A percentile compares a stretch with the other conserved stretches of the same genome.
Conservation (phyloP, 352 stramenopile species). For the Phytophthora fragariae region DNA sequence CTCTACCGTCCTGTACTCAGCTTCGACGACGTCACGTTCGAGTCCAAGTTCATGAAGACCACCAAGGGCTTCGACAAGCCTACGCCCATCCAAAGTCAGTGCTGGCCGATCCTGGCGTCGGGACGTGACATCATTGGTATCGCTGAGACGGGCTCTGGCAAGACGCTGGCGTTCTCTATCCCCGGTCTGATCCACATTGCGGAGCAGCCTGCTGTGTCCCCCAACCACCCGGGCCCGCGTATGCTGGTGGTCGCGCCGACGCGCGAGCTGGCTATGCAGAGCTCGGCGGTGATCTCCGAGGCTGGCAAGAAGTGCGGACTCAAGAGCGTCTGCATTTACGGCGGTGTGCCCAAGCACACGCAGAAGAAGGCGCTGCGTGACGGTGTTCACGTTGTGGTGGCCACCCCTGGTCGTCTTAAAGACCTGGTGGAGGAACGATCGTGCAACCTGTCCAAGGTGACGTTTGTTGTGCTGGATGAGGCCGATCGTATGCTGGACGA, state of each 20-base stretch:
- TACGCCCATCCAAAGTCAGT: conserved; percentile 98
- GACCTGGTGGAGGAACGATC: conserved; percentile 87
- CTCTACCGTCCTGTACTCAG: conserved; percentile 88
- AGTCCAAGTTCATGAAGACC: conserved; percentile 90
- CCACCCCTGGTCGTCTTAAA: conserved; percentile 96
- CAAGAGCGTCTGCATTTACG: conserved; percentile 94
- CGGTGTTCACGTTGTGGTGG: conserved; percentile 94
- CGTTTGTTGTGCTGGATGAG: conserved; percentile 97
- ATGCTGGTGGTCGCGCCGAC: conserved; percentile 96
- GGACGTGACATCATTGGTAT: conserved; percentile 92
- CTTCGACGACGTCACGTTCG: conserved; percentile 77
- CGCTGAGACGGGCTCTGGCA: conserved; percentile 95
- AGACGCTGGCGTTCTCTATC: conserved; percentile 97
- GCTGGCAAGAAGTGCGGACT: conserved; percentile 91
- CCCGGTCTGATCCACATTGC: conserved; percentile 92
- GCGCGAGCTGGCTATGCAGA: conserved; percentile 95
- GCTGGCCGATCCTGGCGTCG: conserved; percentile 93
- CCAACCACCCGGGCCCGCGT: conserved; percentile 71
- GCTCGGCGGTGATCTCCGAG: conserved; percentile 91
- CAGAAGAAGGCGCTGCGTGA: conserved; percentile 92
- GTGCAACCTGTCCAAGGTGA: conserved; percentile 89
- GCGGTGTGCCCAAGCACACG: conserved; percentile 94
- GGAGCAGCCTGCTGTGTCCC: conserved; percentile 61
- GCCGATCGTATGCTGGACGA: conserved; percentile 95
- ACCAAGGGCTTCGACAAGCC: conserved; percentile 92